Conservation (phyloP, 2,329 filamentous ascomycete genomes). For the Cyanodermella asteris region DNA sequence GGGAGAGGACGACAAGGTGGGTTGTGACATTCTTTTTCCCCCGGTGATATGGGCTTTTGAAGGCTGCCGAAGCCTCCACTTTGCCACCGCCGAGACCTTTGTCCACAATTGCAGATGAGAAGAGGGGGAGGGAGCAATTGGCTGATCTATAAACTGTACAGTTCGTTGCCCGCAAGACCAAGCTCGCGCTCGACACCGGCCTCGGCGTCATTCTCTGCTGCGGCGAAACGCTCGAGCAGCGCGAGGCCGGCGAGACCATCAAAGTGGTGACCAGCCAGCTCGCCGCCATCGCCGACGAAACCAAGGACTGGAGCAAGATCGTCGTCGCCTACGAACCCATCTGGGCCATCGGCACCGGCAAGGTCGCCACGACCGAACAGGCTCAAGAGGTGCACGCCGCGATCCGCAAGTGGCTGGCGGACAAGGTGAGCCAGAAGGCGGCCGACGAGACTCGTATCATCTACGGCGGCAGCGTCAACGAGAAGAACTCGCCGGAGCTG, state of each 20-base stretch:
- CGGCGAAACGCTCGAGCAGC: slow-evolving; percentile 84
- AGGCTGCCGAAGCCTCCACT: too few species aligned
- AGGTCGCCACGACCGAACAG: slow-evolving; percentile 73
- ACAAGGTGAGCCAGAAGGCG: slow-evolving; percentile 52
- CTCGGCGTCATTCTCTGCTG: slow-evolving; percentile 90
- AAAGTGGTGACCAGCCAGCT: slow-evolving; percentile 54
- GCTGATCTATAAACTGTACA: slow-evolving; percentile 9
- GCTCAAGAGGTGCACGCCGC: slow-evolving; percentile 85
- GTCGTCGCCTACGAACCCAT: slow-evolving; percentile 98
- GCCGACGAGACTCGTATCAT: slow-evolving; percentile 80
- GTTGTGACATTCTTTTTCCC: slow-evolving; percentile 6
- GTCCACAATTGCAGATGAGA: too few species aligned
- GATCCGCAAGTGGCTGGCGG: slow-evolving; percentile 67
- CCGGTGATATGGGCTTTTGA: too few species aligned
- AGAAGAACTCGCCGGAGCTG: slow-evolving; percentile 94
- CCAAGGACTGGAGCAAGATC: slow-evolving; percentile 75
- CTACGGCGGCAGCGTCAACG: slow-evolving; percentile 88
- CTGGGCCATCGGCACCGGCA: slow-evolving; percentile 85
- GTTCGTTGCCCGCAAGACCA: slow-evolving; percentile 82
- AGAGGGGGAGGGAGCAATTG: neutral
- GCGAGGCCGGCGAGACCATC: slow-evolving; percentile 68
- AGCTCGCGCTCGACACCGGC: slow-evolving; percentile 70
- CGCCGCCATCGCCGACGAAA: slow-evolving; percentile 49
- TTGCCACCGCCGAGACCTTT: too few species aligned
- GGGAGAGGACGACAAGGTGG: slow-evolving; percentile 53